Conservation (phyloP, 1,284 basidiomycete species). For the Moesziomyces sp. region DNA sequence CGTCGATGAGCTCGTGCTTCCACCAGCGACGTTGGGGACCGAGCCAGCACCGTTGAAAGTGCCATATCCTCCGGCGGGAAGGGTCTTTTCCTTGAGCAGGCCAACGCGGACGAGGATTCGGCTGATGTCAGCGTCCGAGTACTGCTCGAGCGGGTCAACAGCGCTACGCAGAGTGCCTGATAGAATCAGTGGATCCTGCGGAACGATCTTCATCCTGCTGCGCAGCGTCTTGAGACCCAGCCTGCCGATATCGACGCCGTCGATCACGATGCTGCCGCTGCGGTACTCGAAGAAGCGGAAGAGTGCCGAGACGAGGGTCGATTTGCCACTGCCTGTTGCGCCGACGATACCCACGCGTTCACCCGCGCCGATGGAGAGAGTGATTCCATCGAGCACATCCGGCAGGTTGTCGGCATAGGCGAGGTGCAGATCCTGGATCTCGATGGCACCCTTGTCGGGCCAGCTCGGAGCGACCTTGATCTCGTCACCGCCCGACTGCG, state of each 20-base stretch:
- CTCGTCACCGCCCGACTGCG: conserved; percentile 15
- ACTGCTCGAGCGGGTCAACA: conserved; percentile 64
- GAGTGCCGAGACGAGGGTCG: conserved; percentile 78
- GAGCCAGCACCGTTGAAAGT: conserved; percentile 15
- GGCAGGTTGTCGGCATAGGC: conserved; percentile 71
- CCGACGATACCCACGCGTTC: conserved; percentile 73
- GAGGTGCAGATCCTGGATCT: conserved; percentile 67
- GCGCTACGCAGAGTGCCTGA: conserved; percentile 67
- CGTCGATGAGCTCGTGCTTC: conserved; percentile 21
- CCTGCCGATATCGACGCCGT: conserved; percentile 73
- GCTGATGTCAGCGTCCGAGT: conserved; percentile 63
- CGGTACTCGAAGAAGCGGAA: conserved; percentile 79
- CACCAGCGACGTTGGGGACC: not conserved
- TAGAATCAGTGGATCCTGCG: conserved; percentile 67
- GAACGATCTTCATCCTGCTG: conserved; percentile 55
- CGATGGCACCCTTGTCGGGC: conserved; percentile 62
- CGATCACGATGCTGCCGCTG: conserved; percentile 76
- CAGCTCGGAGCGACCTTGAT: conserved; percentile 48
- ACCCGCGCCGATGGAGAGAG: conserved; percentile 67
- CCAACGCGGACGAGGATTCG: conserved; percentile 64
- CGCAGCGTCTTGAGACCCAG: conserved; percentile 70
- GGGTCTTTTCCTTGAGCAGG: conserved; percentile 48
- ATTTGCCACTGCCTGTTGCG: conserved; percentile 74
- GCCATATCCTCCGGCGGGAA: conserved; percentile 10
- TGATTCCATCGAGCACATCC: conserved; percentile 70